phyloP scores from a whole-genome alignment of 805 yeast genomes.

The Saccharomycopsis synnaedendra region DNA sequence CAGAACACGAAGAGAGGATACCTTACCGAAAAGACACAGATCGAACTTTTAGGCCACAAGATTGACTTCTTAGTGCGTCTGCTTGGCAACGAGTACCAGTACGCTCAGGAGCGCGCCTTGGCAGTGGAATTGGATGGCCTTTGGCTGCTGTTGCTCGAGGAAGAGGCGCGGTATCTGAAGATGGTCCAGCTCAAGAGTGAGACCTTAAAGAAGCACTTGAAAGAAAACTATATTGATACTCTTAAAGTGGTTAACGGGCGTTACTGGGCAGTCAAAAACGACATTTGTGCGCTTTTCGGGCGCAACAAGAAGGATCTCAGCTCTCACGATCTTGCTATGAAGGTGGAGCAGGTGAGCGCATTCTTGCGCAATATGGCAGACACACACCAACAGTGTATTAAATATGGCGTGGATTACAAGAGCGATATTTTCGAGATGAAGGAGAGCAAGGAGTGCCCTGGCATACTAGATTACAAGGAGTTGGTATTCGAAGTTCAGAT shows the following conservation, averaged over 20 bases:
- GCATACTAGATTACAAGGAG: conserved; percentile 5
- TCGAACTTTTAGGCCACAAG: not conserved
- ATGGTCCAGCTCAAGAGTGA: conserved; percentile 1
- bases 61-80: conserved; percentile 1
- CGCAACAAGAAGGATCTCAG: too few relatives aligned
- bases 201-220: conserved; percentile 4
- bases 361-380: conserved; percentile 5
- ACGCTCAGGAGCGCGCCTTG: not conserved
- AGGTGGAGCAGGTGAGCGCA: not conserved
- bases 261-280: not conserved
- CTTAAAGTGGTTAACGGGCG: conserved; percentile 6
- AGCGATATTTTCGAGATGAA: not conserved
- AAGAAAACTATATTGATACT: conserved; percentile 9
- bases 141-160: conserved; percentile 5
- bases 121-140: not conserved
- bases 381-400: conserved; percentile 3
- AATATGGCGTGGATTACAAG: conserved; percentile 1
- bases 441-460: not conserved
- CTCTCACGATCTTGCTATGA: not conserved
- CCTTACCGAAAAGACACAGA: conserved; percentile 1
- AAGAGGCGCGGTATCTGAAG: conserved; percentile 4
- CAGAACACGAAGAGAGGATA: conserved; percentile 2
- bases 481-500: conserved; percentile 4
- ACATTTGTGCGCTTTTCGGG: not conserved
- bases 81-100: not conserved